Percentiles rank a stretch among this genome's conserved stretches.
phyloP scores from a whole-genome alignment of 345 rosid genomes.

The Melaleuca alternifolia region DNA sequence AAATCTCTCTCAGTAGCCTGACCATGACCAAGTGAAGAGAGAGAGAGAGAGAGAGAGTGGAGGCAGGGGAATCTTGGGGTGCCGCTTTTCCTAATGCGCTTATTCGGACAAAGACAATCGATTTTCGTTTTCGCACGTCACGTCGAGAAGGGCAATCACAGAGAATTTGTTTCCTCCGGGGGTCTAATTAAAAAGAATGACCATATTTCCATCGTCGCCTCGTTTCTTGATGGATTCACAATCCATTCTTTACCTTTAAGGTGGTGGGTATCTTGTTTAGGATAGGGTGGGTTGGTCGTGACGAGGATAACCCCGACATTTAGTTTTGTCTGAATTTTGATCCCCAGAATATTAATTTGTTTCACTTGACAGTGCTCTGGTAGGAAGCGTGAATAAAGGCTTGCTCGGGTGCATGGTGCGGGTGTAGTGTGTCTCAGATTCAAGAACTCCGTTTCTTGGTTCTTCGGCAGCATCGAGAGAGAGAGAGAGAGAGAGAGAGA shows the following conservation, averaged over 20 bases:
- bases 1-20: neutral
- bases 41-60: accelerated
- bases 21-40: neutral
- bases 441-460: neutral
- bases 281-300: neutral
- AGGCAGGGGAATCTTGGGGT: neutral
- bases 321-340: neutral
- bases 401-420: neutral
- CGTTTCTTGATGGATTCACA: neutral
- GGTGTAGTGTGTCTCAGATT: too few species aligned
- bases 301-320: neutral
- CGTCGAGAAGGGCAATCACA: neutral
- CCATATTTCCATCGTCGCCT: neutral
- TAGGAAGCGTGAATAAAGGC: neutral
- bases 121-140: accelerated
- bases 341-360: neutral
- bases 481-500: neutral
- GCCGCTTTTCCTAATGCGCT: neutral
- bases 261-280: neutral
- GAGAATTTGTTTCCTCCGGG: accelerated
- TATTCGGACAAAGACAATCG: accelerated
- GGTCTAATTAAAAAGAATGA: neutral
- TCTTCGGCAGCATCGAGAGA: neutral
- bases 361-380: neutral
- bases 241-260: neutral